A percentile compares a stretch with the other conserved stretches of the same genome.
These are phyloP conservation scores for Isabelozyma pseudorhagii DNA, from an alignment of 805 yeast genomes.

Conservation along the genomic window DNA sequence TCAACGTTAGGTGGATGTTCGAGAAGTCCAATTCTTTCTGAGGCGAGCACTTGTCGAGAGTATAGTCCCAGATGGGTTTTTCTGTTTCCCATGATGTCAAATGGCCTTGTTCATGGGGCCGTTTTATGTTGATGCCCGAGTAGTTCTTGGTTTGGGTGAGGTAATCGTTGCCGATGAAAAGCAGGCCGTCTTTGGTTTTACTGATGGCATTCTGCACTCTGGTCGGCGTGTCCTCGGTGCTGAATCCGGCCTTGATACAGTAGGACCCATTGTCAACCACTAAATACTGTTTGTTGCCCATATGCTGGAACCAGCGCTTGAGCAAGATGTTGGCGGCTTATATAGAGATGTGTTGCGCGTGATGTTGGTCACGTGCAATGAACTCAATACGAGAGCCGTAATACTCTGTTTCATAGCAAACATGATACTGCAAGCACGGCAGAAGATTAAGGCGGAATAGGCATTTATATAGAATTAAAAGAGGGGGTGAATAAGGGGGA, in stretches of 20 bases:
- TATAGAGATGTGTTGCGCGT: too few species aligned
- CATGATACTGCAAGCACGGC: too few species aligned
- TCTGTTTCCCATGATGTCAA: constrained; percentile 89
- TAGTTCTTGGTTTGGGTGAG: constrained; percentile 62
- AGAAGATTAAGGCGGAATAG: too few species aligned
- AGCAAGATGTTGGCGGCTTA: too few species aligned
- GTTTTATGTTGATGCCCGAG: constrained; percentile 65
- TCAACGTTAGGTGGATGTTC: constrained; percentile 55
- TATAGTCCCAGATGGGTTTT: constrained; percentile 86
- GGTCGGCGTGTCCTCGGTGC: constrained; percentile 33
- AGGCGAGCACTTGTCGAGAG: constrained; percentile 36
- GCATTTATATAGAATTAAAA: too few species aligned
- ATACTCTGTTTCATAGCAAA: too few species aligned
- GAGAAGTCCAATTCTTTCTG: constrained; percentile 14
- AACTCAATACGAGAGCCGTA: too few species aligned
- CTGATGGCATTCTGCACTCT: constrained; percentile 67
- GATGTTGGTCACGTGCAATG: too few species aligned
- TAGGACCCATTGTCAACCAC: constrained; percentile 91
- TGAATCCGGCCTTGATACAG: constrained; percentile 55
- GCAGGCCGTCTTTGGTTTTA: constrained; percentile 69
- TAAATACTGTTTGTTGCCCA: constrained; percentile 24
- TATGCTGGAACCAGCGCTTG: not conserved
- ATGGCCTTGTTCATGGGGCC: constrained; percentile 90
- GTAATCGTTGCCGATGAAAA: constrained; percentile 70
- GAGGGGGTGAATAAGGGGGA: too few species aligned